Percentiles rank a stretch among this genome's conserved stretches.
These are phyloP conservation scores for Cryptococcus depauperatus DNA, from an alignment of 1,284 basidiomycete genomes.

Conservation along the genomic window DNA sequence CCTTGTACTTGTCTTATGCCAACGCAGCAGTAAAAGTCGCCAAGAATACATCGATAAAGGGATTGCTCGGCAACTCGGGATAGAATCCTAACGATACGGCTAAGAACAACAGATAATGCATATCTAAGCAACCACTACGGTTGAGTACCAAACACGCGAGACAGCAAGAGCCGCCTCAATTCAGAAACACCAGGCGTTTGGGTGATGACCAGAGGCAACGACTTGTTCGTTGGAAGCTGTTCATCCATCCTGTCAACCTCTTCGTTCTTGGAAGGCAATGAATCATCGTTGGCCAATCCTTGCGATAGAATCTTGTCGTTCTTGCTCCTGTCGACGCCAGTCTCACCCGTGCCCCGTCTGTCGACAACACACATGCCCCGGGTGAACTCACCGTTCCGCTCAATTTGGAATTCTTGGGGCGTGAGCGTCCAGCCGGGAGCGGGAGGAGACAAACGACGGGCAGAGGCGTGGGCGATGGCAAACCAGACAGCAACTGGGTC, in stretches of 20 bases:
- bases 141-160: slow-evolving; percentile 44
- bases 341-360: slow-evolving; percentile 37
- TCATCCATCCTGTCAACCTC: slow-evolving; percentile 15
- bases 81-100: too few relatives aligned
- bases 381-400: slow-evolving; percentile 45
- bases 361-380: slow-evolving; percentile 48
- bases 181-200: slow-evolving; percentile 34
- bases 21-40: too few relatives aligned
- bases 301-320: slow-evolving; percentile 15
- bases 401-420: slow-evolving; percentile 42
- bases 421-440: slow-evolving; percentile 32
- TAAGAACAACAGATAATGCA: too few relatives aligned
- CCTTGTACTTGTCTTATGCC: too few relatives aligned
- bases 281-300: slow-evolving; percentile 3
- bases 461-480: slow-evolving; percentile 51
- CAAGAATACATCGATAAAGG: too few relatives aligned
- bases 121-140: too few relatives aligned
- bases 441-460: slow-evolving; percentile 11
- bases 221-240: slow-evolving; percentile 11
- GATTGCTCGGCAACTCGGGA: too few relatives aligned
- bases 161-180: slow-evolving; percentile 30
- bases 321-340: slow-evolving; percentile 24
- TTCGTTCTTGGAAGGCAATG: slow-evolving; percentile 12
- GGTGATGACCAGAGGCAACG: slow-evolving; percentile 30
- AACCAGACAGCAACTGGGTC: slow-evolving; percentile 46